Conservation (phyloP, 257 asterid species). For the Gardenia jasminoides region DNA sequence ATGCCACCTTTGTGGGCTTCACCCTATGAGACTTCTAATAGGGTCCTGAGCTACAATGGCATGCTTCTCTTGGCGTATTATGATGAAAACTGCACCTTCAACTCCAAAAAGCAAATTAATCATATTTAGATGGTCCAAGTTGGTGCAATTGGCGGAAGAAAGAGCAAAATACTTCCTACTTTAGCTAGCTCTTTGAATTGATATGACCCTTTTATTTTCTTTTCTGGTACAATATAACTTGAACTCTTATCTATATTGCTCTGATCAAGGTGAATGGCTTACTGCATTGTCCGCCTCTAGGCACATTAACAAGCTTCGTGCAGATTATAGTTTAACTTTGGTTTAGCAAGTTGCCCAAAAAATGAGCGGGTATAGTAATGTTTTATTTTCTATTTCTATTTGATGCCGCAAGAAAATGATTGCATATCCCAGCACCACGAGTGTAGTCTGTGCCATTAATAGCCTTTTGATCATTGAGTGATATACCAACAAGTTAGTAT, state of each 20-base stretch:
- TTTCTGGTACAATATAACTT: no score
- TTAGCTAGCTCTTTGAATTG: background rate
- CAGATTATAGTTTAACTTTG: no score
- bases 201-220: background rate
- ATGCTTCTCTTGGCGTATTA: conserved; percentile 28
- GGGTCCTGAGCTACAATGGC: conserved; percentile 18
- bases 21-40: conserved; percentile 28
- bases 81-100: conserved; percentile 1
- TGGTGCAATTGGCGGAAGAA: conserved; percentile 9
- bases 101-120: conserved; percentile 13
- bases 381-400: no score
- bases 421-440: background rate
- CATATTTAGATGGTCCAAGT: conserved; percentile 19
- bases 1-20: conserved; percentile 32
- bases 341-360: no score
- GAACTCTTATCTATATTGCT: no score
- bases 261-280: no score
- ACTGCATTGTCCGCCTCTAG: background rate
- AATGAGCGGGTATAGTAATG: no score
- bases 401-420: background rate
- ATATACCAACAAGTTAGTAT: no score
- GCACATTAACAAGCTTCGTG: no score
- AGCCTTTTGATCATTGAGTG: background rate
- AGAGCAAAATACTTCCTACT: background rate
- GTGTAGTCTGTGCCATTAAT: background rate